phyloP scores from a whole-genome alignment of 306 rosid species.

The Lupinus albus region DNA sequence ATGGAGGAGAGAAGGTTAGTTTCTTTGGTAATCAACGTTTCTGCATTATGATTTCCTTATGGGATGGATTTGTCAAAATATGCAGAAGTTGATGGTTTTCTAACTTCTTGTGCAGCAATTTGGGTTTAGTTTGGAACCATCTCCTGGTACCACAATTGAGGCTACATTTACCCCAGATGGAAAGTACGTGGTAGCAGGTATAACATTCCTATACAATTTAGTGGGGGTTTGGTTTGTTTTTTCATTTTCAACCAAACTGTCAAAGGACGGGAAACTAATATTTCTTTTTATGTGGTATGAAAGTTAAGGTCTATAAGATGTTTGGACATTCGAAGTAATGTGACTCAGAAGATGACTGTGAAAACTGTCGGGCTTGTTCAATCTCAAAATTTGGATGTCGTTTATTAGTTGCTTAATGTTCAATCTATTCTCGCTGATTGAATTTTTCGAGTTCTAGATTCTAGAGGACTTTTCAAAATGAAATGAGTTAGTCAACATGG shows the following conservation, averaged over 20 bases:
- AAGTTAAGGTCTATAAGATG: background rate
- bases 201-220: constrained; percentile 25
- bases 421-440: background rate
- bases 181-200: constrained; percentile 88
- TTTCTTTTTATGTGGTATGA: background rate
- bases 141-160: constrained; percentile 72
- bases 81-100: constrained; percentile 25
- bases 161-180: constrained; percentile 98
- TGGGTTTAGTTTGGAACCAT: constrained; percentile 94
- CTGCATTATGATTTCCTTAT: constrained; percentile 21
- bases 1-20: constrained; percentile 88
- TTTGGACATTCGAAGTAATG: constrained; percentile 2
- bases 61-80: constrained; percentile 8
- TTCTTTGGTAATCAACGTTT: constrained; percentile 34
- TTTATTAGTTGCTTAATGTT: background rate
- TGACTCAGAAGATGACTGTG: background rate
- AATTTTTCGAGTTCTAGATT: constrained; percentile 6
- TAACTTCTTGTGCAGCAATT: constrained; percentile 68
- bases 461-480: background rate
- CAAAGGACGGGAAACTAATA: background rate
- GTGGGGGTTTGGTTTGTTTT: background rate
- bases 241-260: background rate
- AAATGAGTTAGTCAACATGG: background rate
- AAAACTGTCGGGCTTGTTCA: background rate
- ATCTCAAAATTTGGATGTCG: background rate